Evolutionary conservation across 2,329 filamentous ascomycete genomes (phyloP), one percentile per base, ranked within the genome.

Genomic region (Nigrospora osmanthi): DNA sequence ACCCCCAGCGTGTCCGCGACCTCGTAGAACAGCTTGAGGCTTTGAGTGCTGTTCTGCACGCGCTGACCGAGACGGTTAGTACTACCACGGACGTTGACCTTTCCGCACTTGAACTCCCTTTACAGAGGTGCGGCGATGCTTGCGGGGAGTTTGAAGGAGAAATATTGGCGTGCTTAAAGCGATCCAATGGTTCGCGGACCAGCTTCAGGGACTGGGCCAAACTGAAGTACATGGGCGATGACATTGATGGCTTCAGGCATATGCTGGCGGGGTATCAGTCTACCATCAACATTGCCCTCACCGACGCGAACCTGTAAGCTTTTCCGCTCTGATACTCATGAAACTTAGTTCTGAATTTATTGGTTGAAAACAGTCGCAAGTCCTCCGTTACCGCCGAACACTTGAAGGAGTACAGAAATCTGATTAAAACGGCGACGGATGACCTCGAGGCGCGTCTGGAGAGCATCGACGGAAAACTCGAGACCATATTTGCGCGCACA

Each of bases 191-290:
- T 31, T 53, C 49, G 47, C 56, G 61, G 43, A 58, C 60, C 17
- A 72, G 65, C 52, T 70, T 72, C 52, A 62, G 65, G 38, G 69
- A 70, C 50, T 72, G 66, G 69, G 64, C 66, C 5, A 67, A 58
- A 52, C 50, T 72, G 38, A 63, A 49, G 47, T 72, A 71, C 42
- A 68, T 71, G 60, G 66, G 64, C 28, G 62, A 70, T 37, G 58
- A 70, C 48, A 65, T 72, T 38, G 61, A 65, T 47, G 61, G 58
- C 41, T 72, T 72, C 44, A 60, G 57, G 35, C 52, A 60, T 17
- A 49, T 67, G 35, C 49, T 73, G 31, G 60, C 66, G 35, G 59
- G 61, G 36, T 72, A 72, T 47, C 70, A 68, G 48, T 54, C 60
- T 40, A 68, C 64, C 28, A 66, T 69, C 28, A 63, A 45, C 39